Conservation (phyloP, 352 stramenopile species). For the Blastocystis sp. region DNA sequence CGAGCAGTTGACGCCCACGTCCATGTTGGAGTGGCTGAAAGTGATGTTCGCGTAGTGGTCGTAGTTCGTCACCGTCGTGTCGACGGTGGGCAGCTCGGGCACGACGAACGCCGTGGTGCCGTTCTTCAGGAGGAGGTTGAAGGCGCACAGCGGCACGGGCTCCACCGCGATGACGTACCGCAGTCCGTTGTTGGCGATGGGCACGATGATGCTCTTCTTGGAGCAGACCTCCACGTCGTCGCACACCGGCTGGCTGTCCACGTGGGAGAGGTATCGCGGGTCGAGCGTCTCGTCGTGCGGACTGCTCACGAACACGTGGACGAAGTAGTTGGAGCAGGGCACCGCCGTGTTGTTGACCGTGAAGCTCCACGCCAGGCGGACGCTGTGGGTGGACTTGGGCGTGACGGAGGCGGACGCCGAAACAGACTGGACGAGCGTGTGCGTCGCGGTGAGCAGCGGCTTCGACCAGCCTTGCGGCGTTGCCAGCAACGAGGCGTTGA, state of each 20-base stretch:
- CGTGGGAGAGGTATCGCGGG: slow-evolving; percentile 30
- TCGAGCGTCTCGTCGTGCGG: slow-evolving; percentile 1
- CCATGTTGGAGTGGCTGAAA: slow-evolving; percentile 50
- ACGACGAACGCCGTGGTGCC: not conserved
- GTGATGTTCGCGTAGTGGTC: slow-evolving; percentile 49
- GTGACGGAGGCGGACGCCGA: not conserved
- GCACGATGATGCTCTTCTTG: not conserved
- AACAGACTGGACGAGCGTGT: not conserved
- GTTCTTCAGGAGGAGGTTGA: not conserved
- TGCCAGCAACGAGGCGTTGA: not conserved
- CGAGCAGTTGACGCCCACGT: slow-evolving; percentile 44
- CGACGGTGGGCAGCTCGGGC: not conserved
- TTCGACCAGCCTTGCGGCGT: not conserved
- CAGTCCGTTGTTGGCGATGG: slow-evolving; percentile 11
- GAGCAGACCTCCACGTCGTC: not conserved
- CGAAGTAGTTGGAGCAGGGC: slow-evolving; percentile 20
- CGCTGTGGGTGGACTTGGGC: slow-evolving; percentile 51
- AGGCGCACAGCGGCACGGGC: not conserved
- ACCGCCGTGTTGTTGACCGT: not conserved
- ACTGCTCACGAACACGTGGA: slow-evolving; percentile 32
- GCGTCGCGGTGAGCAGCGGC: not conserved
- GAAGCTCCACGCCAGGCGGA: slow-evolving; percentile 6
- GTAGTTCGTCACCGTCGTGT: slow-evolving; percentile 33
- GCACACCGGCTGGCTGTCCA: slow-evolving; percentile 53
- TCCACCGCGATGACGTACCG: slow-evolving; percentile 45